Evolutionary conservation across 495 filamentous ascomycete species (phyloP), one percentile per base, ranked within the genome.

Genomic region (Aspergillus carlsbadensis): DNA sequence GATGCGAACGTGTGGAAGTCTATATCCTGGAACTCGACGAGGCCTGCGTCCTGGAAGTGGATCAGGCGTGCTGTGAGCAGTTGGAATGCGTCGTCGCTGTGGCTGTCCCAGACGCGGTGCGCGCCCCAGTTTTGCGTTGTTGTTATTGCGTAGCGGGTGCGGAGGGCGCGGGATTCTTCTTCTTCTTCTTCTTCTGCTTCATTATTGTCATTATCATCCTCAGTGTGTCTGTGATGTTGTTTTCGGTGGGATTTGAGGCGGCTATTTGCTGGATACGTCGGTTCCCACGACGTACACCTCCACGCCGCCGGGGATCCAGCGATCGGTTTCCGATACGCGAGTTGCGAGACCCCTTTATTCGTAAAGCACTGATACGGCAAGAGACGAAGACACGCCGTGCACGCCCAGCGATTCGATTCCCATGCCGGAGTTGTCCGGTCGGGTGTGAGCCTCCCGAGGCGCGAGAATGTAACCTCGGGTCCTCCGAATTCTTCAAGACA

Each of bases 341-440:
- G 10, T 2, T 17, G 18, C 15, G 31, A 36, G 3, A 49, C 10
- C 2, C 29, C 46, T 1, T 22, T 21, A 18, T 49, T 49, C 3
- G 18, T 35, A 14, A 49, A 49, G 6, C 29, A 29, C 20, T 22
- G 21, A n/a, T 36, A 18, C 8, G 46, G 46, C 2, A 35, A 17
- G 7, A 49, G 31, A 2, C 31, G 31, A 1, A 49, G 14, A 21
- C 46, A 49, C 29, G 0, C 10, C 15, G 46, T 49, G 18, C 46
- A 49, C 0, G 46, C 33, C 46, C 46, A 49, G 17, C 31, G 46
- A 22, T 36, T 49, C 4, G 46, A 17, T 20, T 49, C 46, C 46
- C 46, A 49, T 36, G 35, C 31, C 13, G 31, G 17, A 0, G 15
- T 21, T 13, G 7, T 22, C 6, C 46, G 46, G 10, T 49, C 46